Base-by-base conservation (phyloP, 331 rosid genomes). In the Telfairia occidentalis region DNA sequence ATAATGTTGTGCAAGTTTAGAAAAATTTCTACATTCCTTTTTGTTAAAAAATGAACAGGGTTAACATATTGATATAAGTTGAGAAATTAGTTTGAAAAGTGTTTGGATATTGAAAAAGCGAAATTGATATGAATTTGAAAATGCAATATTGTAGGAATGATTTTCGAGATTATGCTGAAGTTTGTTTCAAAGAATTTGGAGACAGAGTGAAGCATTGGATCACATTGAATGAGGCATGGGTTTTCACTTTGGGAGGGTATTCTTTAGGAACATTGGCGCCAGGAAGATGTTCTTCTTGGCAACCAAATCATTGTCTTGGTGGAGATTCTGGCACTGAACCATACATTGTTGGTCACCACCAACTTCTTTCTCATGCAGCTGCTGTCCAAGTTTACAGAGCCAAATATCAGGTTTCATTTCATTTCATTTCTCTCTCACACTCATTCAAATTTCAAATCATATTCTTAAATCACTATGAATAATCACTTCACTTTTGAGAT, bases 361-460 rank as follows among this genome's bases (percentile, higher is more conserved):
- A 11, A 65, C 16, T 77, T n/a, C 80, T 77, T 16, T 64, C 80
- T 37, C 80, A 77, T 35, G 75, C 76, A 6, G 38, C 45, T 5
- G 76, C 76, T 0, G 80, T 77, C n/a, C 38, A 77, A 9, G 10
- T 67, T 21, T 77, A 66, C 57, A 77, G 21, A 18, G 5, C 72
- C 13, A 78, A 83, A 42, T 83, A 74, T 28, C 80, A 81, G 79
- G 83, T 84, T 53, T 5, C n/a, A n/a, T n/a, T n/a, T n/a, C n/a
- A n/a, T n/a, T n/a, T n/a, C n/a, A n/a, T n/a, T n/a, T n/a, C n/a
- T n/a, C n/a, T n/a, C n/a, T n/a, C n/a, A n/a, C n/a, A n/a, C n/a
- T n/a, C n/a, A n/a, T n/a, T n/a, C n/a, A n/a, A n/a, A n/a, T n/a
- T n/a, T n/a, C n/a, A n/a, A n/a, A n/a, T n/a, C n/a, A n/a, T n/a